A percentile compares a stretch with the other conserved stretches of the same genome.
Conservation (phyloP, 805 yeast genomes). For the Wickerhamia fluorescens region DNA sequence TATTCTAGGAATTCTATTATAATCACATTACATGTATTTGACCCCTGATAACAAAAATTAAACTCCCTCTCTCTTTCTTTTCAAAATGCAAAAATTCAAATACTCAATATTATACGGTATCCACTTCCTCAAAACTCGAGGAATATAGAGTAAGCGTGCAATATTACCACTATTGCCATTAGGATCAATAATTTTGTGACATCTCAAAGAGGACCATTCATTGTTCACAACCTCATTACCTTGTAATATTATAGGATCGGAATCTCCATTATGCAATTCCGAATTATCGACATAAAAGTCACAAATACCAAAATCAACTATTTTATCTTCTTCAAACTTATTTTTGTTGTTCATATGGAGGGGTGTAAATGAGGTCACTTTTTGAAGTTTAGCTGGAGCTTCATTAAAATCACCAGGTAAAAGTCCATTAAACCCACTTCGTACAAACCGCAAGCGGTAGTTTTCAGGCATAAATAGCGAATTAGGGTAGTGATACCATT, state of each 20-base stretch:
- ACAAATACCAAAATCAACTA: slow-evolving; percentile 47
- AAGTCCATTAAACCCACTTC: slow-evolving; percentile 78
- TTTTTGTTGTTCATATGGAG: slow-evolving; percentile 71
- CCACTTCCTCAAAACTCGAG: slow-evolving; percentile 20
- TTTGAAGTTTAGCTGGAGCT: slow-evolving; percentile 9
- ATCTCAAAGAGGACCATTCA: slow-evolving; percentile 44
- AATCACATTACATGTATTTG: no score
- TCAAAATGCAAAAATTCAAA: slow-evolving; percentile 45
- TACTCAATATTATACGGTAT: slow-evolving; percentile 33
- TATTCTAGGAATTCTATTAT: no score
- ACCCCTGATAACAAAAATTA: no score
- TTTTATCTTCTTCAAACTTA: slow-evolving; percentile 51
- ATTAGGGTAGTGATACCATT: slow-evolving; percentile 90
- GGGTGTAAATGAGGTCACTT: slow-evolving; percentile 44
- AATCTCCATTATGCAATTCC: slow-evolving; percentile 36
- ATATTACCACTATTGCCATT: slow-evolving; percentile 46
- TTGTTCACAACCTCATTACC: slow-evolving; percentile 7
- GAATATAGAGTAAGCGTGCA: slow-evolving; percentile 49
- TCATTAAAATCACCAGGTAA: slow-evolving; percentile 83
- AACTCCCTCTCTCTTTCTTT: slow-evolving; percentile 10
- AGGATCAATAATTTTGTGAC: slow-evolving; percentile 47
- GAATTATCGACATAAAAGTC: slow-evolving; percentile 65
- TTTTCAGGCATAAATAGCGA: slow-evolving; percentile 72
- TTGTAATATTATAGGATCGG: slow-evolving; percentile 26
- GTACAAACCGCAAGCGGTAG: slow-evolving; percentile 58